Evolutionary conservation across 495 filamentous ascomycete species (phyloP).

Genomic region (Tuber indicum): DNA sequence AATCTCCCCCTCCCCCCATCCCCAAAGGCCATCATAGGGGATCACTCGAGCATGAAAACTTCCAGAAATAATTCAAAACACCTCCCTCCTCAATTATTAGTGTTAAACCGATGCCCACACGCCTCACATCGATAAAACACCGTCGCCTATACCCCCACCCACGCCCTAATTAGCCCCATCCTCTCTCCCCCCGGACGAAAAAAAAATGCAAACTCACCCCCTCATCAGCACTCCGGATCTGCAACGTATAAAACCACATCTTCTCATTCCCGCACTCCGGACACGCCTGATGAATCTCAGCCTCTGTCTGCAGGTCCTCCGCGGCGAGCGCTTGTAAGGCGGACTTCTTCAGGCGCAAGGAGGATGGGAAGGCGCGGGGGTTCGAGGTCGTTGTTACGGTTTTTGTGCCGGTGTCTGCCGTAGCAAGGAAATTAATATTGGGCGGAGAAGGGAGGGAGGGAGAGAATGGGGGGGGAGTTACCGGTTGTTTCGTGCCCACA

Average conservation of each 20-base stretch:
- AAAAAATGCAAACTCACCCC: slow-evolving; percentile 46
- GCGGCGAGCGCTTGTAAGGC: slow-evolving; percentile 74
- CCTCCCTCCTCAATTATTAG: background rate
- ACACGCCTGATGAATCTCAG: slow-evolving; percentile 62
- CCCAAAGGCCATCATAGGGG: background rate
- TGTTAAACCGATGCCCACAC: slow-evolving; percentile 36
- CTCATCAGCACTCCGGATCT: slow-evolving; percentile 89
- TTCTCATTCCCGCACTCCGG: slow-evolving; percentile 72
- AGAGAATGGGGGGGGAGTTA: slow-evolving; percentile 41
- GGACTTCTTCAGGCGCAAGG: slow-evolving; percentile 74
- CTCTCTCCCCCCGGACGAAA: slow-evolving; percentile 6
- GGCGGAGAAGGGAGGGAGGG: background rate
- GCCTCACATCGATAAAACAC: slow-evolving; percentile 41
- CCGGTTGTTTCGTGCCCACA: slow-evolving; percentile 81
- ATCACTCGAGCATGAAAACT: background rate
- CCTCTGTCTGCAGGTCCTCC: slow-evolving; percentile 71
- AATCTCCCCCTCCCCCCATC: background rate
- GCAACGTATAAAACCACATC: slow-evolving; percentile 76
- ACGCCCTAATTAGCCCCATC: background rate
- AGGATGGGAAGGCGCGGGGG: slow-evolving; percentile 76
- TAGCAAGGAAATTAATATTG: slow-evolving; percentile 12
- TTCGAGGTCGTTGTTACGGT: slow-evolving; percentile 77
- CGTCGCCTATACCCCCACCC: slow-evolving; percentile 20
- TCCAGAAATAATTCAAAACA: background rate
- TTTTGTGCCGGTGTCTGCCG: slow-evolving; percentile 69